Conservation (phyloP, 108 stramenopile species). For the Skeletonema marinoi region DNA sequence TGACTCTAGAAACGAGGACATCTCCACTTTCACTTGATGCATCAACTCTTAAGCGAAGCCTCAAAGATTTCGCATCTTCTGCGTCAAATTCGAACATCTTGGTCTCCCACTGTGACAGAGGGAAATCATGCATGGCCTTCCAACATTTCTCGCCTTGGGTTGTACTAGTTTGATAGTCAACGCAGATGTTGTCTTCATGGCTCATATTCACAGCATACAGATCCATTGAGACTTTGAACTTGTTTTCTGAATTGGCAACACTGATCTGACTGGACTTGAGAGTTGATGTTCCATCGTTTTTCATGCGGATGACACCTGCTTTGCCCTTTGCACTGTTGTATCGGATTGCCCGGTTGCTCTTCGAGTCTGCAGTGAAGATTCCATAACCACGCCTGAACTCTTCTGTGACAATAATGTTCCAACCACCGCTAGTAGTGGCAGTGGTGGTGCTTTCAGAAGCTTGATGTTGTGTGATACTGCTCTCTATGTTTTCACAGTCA, state of each 20-base stretch:
- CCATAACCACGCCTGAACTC: not conserved
- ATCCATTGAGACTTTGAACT: not conserved
- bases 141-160: not conserved
- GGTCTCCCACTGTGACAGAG: not conserved
- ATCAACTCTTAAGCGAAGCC: not conserved
- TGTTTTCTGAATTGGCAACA: not conserved
- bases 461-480: not conserved
- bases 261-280: slow-evolving; percentile 9
- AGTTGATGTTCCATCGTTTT: not conserved
- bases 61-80: not conserved
- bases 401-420: not conserved
- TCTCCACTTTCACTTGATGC: not conserved
- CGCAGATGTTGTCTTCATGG: not conserved
- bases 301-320: slow-evolving; percentile 4
- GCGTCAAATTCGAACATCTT: slow-evolving; percentile 1
- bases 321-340: not conserved
- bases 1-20: slow-evolving; percentile 3
- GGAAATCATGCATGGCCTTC: slow-evolving; percentile 2
- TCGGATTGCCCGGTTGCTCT: not conserved
- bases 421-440: not conserved
- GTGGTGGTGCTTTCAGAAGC: not conserved
- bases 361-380: not conserved
- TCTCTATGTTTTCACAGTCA: not conserved
- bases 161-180: not conserved
- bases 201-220: not conserved